Base-by-base conservation (phyloP, 2,329 filamentous ascomycete genomes). In the Lachnellula cervina region DNA sequence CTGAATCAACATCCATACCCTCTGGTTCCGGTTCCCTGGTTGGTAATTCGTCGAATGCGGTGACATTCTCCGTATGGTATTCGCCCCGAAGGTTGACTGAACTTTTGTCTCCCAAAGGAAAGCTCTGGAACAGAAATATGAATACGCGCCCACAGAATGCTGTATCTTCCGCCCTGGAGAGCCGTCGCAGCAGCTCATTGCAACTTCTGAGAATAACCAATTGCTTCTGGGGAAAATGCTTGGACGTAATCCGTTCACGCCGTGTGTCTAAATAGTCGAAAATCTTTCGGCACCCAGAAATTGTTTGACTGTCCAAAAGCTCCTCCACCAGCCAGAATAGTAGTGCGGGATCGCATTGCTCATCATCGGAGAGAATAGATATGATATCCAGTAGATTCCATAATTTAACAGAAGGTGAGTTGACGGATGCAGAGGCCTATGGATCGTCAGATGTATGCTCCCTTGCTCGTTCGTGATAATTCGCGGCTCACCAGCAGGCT, bases 41-140 rank as follows among this genome's bases (percentile, higher is more conserved):
- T 32, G 73, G 64, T 6, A 76, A 73, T 35, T 85, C 79, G 66
- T 96, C 90, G 67, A 85, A 99, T 0, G 82, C 84, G 1, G 95
- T 99, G 54, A 92, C 83, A 76, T 99, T 99, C 67, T 97, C 94
- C 25, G 89, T 84, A 68, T 99, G 94, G 64, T 94, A 99, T 74
- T 97, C 93, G 64, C 94, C 94, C 51, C 94, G 84, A 40, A 97
- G 79, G 68, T 99, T 99, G 49, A 99, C 94, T 0, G 94, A 97
- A 70, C 94, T 97, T 70, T 93, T 94, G 72, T 99, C 95, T 34
- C 93, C 93, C 0, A 99, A 78, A 1, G 94, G 94, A 67, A 99
- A 97, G 71, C 91, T 96, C 71, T 99, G 94, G 72, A 97, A 99
- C 69, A 99, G 83, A 72, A 97, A 99, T 61, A 99, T 97, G 72